Evolutionary conservation across 108 stramenopile species (phyloP).

Genomic region (Heterococcus sp.): DNA sequence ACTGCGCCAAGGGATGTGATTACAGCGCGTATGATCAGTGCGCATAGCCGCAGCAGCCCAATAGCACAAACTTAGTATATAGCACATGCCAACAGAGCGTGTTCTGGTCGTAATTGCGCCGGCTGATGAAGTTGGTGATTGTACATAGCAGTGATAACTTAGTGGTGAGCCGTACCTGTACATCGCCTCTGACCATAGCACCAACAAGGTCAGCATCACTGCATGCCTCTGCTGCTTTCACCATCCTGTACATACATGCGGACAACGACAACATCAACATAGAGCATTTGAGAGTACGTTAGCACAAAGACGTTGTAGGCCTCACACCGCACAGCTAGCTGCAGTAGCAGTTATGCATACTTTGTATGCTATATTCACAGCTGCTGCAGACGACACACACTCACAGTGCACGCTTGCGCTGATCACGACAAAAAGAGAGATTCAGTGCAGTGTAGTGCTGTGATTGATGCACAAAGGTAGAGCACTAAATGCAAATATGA

Average conservation of each 20-base stretch:
- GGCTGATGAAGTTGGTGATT: neutral
- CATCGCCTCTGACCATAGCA: neutral
- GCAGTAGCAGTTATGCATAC: neutral
- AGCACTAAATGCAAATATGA: too few relatives aligned
- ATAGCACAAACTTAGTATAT: constrained; percentile 28
- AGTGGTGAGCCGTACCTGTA: neutral
- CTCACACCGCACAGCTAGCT: neutral
- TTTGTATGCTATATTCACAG: neutral
- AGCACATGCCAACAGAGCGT: constrained; percentile 73
- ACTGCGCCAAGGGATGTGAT: too few relatives aligned
- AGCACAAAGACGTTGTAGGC: too few relatives aligned
- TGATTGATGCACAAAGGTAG: neutral
- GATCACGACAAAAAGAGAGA: neutral
- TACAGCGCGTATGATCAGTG: too few relatives aligned
- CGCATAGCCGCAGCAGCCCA: too few relatives aligned
- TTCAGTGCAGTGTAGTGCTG: neutral
- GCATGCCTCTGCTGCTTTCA: neutral
- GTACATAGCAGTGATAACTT: neutral
- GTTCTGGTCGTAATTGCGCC: constrained; percentile 83
- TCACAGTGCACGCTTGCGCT: neutral
- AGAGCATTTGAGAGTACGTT: neutral
- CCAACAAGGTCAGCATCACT: neutral
- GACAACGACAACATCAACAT: neutral
- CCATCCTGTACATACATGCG: neutral
- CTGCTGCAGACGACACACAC: neutral